Evolutionary conservation across 1,284 basidiomycete species (phyloP), one percentile per base, ranked within the genome.

Genomic region (Marasmius sp.): DNA sequence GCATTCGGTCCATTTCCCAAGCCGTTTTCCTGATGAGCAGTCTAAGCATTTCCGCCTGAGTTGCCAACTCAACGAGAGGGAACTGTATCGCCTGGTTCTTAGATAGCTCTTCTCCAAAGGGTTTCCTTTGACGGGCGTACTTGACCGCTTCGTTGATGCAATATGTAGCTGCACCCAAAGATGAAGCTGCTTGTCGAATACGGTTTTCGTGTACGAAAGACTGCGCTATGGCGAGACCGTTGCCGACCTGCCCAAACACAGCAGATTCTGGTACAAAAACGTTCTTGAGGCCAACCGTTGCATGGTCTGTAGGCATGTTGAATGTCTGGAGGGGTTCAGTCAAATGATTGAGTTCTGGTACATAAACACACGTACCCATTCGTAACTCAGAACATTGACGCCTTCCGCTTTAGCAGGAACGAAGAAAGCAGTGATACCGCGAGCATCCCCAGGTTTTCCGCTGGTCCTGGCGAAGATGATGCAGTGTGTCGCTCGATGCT

Each of bases 271-370:
- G 60, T 16, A 61, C 60, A 39, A 61, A 61, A 10, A 61, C 60
- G 22, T 57, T 57, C 1, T 8, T 34, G 9, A 61, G 56, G 12
- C 48, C 14, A 14, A 61, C 55, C 22, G 60, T 61, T 10, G 60
- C 60, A 45, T 61, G 60, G 39, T 61, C 60, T 9, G 60, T 61
- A 14, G 60, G 60, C 60, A 61, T 61, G 22, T 61, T 61, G 60
- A 61, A 61, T 11, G 60, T 61, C 59, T 61, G 39, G n/a, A 33
- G 6, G 20, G 16, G 16, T 20, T 20, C n/a, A 11, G 16, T 9
- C n/a, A 57, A 12, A 16, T n/a, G n/a, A 16, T 16, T 6, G 22
- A 18, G 37, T 49, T 20, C 38, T 20, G 18, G 12, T 51, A 33
- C 37, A 12, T 2, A 18, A 14, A 43, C n/a, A 20, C 11, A 38